Percentiles rank a stretch among this genome's conserved stretches.
phyloP scores from a whole-genome alignment of 2,329 filamentous ascomycete genomes.

The Geoglossum cookeanum region DNA sequence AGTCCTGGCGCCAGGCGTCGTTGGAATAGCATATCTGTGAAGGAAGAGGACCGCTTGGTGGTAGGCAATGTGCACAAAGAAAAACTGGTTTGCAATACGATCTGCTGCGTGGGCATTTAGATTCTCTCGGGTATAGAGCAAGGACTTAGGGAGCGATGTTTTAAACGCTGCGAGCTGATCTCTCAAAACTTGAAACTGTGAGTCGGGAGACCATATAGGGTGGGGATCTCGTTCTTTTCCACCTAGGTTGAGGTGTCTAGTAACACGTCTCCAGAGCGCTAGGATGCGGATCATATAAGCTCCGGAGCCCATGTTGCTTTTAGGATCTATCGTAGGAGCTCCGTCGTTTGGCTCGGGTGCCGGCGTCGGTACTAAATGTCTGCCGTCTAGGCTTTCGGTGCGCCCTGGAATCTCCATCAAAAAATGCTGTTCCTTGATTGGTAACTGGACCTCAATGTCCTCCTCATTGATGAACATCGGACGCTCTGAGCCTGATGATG shows the following conservation, averaged over 20 bases:
- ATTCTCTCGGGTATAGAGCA: constrained; percentile 68
- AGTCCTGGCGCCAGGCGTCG: constrained; percentile 41
- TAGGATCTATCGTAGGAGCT: constrained; percentile 39
- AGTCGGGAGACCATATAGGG: constrained; percentile 69
- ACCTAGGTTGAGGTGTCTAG: constrained; percentile 78
- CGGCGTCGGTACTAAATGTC: constrained; percentile 36
- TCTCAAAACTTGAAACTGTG: constrained; percentile 51
- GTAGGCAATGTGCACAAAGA: constrained; percentile 78
- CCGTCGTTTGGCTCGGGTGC: constrained; percentile 32
- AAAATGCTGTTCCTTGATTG: constrained; percentile 78
- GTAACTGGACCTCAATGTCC: constrained; percentile 72
- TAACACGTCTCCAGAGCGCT: constrained; percentile 74
- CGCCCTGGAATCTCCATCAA: constrained; percentile 77
- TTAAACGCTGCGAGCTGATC: constrained; percentile 53
- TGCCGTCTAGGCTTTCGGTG: constrained; percentile 65
- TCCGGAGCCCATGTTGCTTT: constrained; percentile 82
- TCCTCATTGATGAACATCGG: constrained; percentile 85
- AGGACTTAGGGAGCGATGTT: constrained; percentile 43
- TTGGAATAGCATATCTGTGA: constrained; percentile 66
- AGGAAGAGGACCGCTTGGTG: constrained; percentile 84
- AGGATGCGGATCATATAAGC: constrained; percentile 78
- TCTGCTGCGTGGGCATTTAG: constrained; percentile 69
- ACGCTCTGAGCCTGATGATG: constrained; percentile 82
- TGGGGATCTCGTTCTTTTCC: constrained; percentile 60
- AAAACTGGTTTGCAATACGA: constrained; percentile 72